A percentile compares a stretch with the other conserved stretches of the same genome.
These are phyloP conservation scores for Xylariaceae sp. DNA, from an alignment of 2,329 filamentous ascomycete genomes.

Conservation along the genomic window DNA sequence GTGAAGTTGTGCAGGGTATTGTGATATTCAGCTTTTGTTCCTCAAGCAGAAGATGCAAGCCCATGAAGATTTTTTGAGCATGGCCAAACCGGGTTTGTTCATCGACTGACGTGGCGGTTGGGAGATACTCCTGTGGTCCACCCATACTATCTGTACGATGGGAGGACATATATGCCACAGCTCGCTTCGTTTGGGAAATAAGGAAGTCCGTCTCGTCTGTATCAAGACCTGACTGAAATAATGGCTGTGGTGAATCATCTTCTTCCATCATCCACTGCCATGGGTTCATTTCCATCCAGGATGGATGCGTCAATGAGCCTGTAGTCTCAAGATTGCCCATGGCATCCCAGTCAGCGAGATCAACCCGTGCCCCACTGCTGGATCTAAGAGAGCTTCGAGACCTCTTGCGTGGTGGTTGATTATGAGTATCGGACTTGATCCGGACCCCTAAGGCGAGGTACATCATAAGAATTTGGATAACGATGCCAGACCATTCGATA, in stretches of 20 bases:
- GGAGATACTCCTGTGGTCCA: constrained; percentile 66
- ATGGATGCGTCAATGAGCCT: constrained; percentile 57
- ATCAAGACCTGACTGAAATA: constrained; percentile 36
- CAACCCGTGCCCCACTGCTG: constrained; percentile 42
- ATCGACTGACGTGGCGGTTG: constrained; percentile 62
- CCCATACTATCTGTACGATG: constrained; percentile 62
- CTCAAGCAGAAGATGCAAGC: constrained; percentile 85
- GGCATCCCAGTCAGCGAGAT: constrained; percentile 52
- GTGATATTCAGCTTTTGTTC: constrained; percentile 82
- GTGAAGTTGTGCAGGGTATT: constrained; percentile 51
- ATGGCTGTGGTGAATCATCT: constrained; percentile 46
- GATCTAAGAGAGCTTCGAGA: constrained; percentile 40
- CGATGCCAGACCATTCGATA: constrained; percentile 73
- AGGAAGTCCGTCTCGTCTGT: constrained; percentile 51
- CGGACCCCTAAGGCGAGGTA: constrained; percentile 63
- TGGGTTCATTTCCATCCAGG: constrained; percentile 66
- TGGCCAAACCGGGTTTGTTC: constrained; percentile 65
- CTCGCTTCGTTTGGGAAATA: constrained; percentile 60
- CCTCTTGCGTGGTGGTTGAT: constrained; percentile 29
- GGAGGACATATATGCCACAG: constrained; percentile 70
- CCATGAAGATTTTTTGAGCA: constrained; percentile 73
- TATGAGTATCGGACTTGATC: constrained; percentile 36
- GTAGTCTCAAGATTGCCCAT: constrained; percentile 55
- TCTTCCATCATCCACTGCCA: constrained; percentile 77
- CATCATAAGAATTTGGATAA: constrained; percentile 68